Evolutionary conservation across 306 rosid genomes (phyloP).

Genomic region (Trichosanthes cucumerina): DNA sequence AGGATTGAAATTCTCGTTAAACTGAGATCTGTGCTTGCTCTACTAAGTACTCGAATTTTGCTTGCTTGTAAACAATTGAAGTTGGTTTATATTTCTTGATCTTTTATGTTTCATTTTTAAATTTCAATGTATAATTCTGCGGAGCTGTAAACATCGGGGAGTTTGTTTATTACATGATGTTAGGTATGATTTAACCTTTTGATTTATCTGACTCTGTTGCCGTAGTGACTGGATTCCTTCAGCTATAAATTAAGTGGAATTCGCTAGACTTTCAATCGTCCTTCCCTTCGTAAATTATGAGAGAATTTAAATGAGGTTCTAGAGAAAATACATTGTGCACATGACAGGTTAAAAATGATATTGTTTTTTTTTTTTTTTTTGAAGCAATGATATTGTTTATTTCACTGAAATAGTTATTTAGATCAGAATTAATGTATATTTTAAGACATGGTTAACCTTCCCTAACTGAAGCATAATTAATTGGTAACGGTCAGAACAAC

Average conservation of each 20-base stretch:
- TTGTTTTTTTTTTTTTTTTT: not conserved
- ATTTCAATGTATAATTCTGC: not conserved
- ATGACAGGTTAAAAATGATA: not conserved
- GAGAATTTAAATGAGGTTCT: not conserved
- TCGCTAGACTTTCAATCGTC: not conserved
- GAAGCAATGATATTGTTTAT: not conserved
- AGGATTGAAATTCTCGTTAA: not conserved
- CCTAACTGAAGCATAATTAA: not conserved
- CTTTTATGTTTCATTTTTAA: not conserved
- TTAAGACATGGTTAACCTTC: not conserved
- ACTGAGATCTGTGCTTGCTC: conserved; percentile 1
- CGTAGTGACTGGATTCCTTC: not conserved
- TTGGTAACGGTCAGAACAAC: not conserved
- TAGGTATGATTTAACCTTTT: not conserved
- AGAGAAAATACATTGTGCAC: not conserved
- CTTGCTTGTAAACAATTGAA: not conserved
- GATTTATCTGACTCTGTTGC: not conserved
- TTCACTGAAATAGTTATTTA: not conserved
- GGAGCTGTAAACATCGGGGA: not conserved
- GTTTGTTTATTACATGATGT: not conserved
- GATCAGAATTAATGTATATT: not conserved
- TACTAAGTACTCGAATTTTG: not conserved
- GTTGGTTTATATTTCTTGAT: not conserved
- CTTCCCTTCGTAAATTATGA: not conserved
- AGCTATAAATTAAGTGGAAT: not conserved